phyloP scores from a whole-genome alignment of 2,329 filamentous ascomycete genomes.

The Dendryphion nanum region DNA sequence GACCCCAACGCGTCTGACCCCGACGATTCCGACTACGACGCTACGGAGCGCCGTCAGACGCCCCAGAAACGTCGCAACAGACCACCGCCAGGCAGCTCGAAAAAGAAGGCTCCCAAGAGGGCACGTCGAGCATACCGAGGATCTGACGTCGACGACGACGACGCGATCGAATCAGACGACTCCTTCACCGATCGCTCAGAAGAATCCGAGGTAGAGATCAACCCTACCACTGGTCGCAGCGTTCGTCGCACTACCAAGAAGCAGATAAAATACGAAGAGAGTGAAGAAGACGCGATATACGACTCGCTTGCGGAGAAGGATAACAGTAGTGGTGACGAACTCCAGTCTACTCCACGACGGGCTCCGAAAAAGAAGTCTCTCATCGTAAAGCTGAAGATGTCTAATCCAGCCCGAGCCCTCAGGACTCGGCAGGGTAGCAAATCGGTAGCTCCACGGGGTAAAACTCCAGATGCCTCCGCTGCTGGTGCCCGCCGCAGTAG shows the following conservation, averaged over 20 bases:
- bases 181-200: constrained; percentile 40
- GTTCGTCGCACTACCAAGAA: constrained; percentile 58
- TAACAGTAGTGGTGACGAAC: neutral
- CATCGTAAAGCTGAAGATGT: constrained; percentile 44
- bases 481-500: constrained; percentile 53
- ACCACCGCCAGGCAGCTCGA: constrained; percentile 21
- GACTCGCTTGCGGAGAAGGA: constrained; percentile 33
- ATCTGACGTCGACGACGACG: constrained; percentile 45
- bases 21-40: constrained; percentile 40
- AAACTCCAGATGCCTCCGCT: constrained; percentile 30
- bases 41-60: constrained; percentile 21
- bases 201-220: constrained; percentile 52
- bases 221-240: constrained; percentile 55
- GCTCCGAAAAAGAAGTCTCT: constrained; percentile 32
- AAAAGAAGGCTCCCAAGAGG: constrained; percentile 32
- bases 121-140: constrained; percentile 32
- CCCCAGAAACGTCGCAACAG: constrained; percentile 31
- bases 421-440: constrained; percentile 44
- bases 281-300: constrained; percentile 47
- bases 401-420: constrained; percentile 22
- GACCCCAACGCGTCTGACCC: constrained; percentile 41
- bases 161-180: constrained; percentile 49
- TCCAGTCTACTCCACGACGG: constrained; percentile 10
- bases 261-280: constrained; percentile 57
- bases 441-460: constrained; percentile 31